Conservation (phyloP, 2,329 filamentous ascomycete species). For the Neocucurbitaria cava region DNA sequence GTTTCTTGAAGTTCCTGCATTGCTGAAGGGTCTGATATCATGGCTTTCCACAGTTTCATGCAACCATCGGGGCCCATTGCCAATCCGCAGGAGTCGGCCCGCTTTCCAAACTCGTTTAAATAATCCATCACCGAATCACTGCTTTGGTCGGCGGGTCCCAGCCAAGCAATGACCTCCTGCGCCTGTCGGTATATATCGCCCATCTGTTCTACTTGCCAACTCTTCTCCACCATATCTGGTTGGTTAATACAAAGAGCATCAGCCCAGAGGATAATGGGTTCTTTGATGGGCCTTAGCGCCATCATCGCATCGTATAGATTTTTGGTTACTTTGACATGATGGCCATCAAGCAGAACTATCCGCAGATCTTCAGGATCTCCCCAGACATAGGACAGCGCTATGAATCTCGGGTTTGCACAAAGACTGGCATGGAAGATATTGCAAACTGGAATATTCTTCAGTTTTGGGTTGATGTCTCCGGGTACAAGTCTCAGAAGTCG, state of each 20-base stretch:
- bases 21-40: neutral
- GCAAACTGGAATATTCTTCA: too few species aligned
- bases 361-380: too few species aligned
- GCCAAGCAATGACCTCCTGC: conserved; percentile 14
- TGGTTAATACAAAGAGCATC: conserved; percentile 24
- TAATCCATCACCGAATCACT: conserved; percentile 15
- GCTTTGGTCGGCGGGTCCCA: conserved; percentile 11
- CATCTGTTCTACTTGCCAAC: conserved; percentile 23
- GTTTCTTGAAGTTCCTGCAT: neutral
- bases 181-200: conserved; percentile 14
- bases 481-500: too few species aligned
- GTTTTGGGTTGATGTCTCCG: too few species aligned
- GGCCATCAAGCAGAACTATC: too few species aligned
- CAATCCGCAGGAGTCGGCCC: neutral
- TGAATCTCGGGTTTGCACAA: too few species aligned
- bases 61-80: neutral
- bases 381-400: too few species aligned
- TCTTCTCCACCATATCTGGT: conserved; percentile 13
- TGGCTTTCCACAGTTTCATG: neutral
- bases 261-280: conserved; percentile 10
- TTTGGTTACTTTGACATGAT: too few species aligned
- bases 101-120: conserved; percentile 14
- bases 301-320: too few species aligned
- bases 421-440: too few species aligned
- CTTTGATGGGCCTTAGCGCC: too few species aligned